Evolutionary conservation across 805 yeast genomes (phyloP).

Genomic region (Tetrapisispora namnaoensis): DNA sequence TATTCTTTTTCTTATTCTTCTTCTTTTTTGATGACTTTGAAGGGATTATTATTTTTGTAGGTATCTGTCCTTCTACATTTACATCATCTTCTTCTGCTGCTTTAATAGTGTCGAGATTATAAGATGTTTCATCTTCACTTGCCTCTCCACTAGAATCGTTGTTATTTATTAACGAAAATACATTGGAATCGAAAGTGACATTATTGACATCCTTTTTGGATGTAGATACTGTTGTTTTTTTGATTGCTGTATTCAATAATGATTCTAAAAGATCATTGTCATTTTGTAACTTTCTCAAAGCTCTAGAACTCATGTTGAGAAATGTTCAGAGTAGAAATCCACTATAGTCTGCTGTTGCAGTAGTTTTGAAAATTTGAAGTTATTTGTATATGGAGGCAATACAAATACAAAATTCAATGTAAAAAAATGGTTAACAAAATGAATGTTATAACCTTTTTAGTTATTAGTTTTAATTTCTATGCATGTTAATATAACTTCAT

Average conservation of each 20-base stretch:
- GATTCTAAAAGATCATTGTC: constrained; percentile 23
- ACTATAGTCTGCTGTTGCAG: too few relatives aligned
- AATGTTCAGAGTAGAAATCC: background rate
- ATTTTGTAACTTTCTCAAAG: constrained; percentile 28
- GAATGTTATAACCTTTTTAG: too few relatives aligned
- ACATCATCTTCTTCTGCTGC: background rate
- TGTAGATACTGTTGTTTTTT: background rate
- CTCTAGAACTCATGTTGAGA: constrained; percentile 28
- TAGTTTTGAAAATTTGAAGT: too few relatives aligned
- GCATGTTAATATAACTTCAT: too few relatives aligned
- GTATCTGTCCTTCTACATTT: background rate
- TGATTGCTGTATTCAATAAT: constrained; percentile 7
- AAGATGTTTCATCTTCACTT: constrained; percentile 5
- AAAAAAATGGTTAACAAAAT: too few relatives aligned
- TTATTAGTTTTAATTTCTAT: too few relatives aligned
- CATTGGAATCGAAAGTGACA: constrained; percentile 4
- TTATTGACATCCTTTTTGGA: background rate
- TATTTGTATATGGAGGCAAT: too few relatives aligned
- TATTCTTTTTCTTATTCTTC: constrained; percentile 15
- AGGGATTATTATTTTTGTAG: constrained; percentile 6
- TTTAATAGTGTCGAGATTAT: constrained; percentile 1
- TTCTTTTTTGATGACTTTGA: constrained; percentile 21
- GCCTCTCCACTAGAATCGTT: constrained; percentile 10
- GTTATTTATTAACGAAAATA: constrained; percentile 24
- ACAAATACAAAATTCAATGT: too few relatives aligned